Conservation (phyloP, 345 rosid genomes). For the Salix brachista region DNA sequence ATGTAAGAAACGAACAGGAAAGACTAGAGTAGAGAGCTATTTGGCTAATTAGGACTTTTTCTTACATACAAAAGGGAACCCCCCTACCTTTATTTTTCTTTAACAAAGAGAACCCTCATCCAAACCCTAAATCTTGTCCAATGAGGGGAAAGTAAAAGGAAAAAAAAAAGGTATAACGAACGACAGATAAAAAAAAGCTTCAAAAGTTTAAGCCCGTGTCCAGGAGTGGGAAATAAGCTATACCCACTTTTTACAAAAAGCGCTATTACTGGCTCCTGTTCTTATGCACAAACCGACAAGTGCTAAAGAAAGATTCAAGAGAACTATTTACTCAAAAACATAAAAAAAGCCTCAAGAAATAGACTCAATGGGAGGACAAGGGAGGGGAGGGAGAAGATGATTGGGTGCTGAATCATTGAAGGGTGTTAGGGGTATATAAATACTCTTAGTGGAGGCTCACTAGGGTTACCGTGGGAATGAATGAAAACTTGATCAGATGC, state of each 20-base stretch:
- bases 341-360: not conserved
- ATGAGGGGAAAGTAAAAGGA: not conserved
- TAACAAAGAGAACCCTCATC: constrained; percentile 18
- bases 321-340: not conserved
- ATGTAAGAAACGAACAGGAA: not conserved
- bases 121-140: constrained; percentile 27
- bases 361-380: not conserved
- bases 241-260: constrained; percentile 21
- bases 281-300: constrained; percentile 7
- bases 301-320: not conserved
- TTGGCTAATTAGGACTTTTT: not conserved
- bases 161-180: not conserved
- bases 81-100: not conserved
- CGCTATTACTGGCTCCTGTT: not conserved
- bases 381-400: not conserved
- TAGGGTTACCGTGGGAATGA: constrained; percentile 9
- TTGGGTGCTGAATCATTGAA: not conserved
- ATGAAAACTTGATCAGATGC: constrained; percentile 19
- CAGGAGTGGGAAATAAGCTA: constrained; percentile 15
- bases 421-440: constrained; percentile 27
- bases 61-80: constrained; percentile 10
- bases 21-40: not conserved
- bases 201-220: constrained; percentile 1
- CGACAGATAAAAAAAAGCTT: not conserved
- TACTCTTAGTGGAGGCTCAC: constrained; percentile 19